A percentile compares a stretch with the other conserved stretches of the same genome.
Evolutionary conservation across 148 eudicot species (phyloP).

Genomic region (Chenopodium berlandieri): DNA sequence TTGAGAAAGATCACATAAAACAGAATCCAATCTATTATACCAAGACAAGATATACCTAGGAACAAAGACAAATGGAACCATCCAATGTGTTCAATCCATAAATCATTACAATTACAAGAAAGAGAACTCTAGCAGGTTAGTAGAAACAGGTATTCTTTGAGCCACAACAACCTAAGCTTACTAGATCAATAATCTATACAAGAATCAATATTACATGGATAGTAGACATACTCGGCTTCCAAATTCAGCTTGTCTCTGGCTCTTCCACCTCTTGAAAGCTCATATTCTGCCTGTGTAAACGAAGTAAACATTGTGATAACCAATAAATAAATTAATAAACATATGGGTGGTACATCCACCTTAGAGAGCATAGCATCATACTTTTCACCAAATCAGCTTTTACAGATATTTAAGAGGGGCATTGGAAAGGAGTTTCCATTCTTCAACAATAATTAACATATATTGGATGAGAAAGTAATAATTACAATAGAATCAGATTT

Average conservation of each 20-base stretch:
- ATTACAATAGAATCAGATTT: background rate
- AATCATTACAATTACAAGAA: background rate
- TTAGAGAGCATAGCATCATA: background rate
- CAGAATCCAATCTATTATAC: background rate
- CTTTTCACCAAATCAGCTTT: background rate
- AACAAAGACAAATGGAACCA: background rate
- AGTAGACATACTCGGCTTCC: slow-evolving; percentile 72
- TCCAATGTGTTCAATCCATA: slow-evolving; percentile 3
- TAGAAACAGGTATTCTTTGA: background rate
- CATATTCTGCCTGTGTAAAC: slow-evolving; percentile 65
- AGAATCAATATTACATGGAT: slow-evolving; percentile 16
- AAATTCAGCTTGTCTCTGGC: slow-evolving; percentile 68
- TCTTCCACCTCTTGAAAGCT: slow-evolving; percentile 66
- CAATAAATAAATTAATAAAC: background rate
- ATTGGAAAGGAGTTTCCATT: background rate
- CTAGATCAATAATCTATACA: slow-evolving; percentile 1
- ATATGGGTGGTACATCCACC: background rate
- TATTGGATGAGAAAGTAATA: background rate
- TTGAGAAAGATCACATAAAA: background rate
- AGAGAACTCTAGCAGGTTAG: too few species aligned
- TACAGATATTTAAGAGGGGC: background rate
- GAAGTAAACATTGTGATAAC: background rate
- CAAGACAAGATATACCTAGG: slow-evolving; percentile 7
- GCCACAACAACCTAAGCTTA: background rate
- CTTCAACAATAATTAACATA: background rate